A percentile compares a stretch with the other conserved stretches of the same genome.
Evolutionary conservation across 23 red algal genomes (phyloP).

Genomic region (Cyanidium caldarium): DNA sequence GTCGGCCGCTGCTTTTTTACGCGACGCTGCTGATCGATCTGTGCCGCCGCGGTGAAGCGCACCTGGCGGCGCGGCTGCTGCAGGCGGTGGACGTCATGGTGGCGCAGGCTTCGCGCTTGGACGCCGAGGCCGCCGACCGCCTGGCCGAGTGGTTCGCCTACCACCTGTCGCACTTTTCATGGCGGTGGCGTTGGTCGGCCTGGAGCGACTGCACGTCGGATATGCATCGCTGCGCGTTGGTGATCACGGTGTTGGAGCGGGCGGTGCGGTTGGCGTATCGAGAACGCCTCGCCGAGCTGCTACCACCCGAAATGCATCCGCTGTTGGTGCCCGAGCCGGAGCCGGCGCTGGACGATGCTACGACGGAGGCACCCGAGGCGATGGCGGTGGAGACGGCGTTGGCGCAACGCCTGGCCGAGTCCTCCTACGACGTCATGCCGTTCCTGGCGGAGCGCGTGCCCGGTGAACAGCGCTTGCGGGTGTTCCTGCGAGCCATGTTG

Average conservation of each 20-base stretch:
- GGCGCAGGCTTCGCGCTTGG: constrained; percentile 26
- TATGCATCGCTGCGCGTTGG: background rate
- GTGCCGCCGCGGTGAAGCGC: constrained; percentile 62
- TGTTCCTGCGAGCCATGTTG: background rate
- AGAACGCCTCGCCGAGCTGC: background rate
- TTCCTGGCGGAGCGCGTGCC: background rate
- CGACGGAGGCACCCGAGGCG: no score
- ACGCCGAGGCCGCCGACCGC: constrained; percentile 70
- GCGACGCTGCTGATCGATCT: constrained; percentile 75
- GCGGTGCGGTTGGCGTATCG: background rate
- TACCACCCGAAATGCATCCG: background rate
- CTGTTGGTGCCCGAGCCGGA: background rate
- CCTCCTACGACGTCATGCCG: background rate
- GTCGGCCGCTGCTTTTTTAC: constrained; percentile 50
- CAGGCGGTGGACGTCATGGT: constrained; percentile 67
- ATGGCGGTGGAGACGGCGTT: background rate
- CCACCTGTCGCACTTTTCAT: constrained; percentile 88
- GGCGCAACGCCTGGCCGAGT: background rate
- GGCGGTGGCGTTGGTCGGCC: constrained; percentile 87
- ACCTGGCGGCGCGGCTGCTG: constrained; percentile 51
- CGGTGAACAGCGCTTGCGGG: background rate
- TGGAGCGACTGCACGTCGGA: constrained; percentile 10
- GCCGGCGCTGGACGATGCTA: background rate
- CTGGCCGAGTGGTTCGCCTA: constrained; percentile 80
- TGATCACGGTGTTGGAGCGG: background rate